A percentile compares a stretch with the other conserved stretches of the same genome.
Conservation (phyloP, 2,329 filamentous ascomycete genomes). For the Colletotrichum sp. region DNA sequence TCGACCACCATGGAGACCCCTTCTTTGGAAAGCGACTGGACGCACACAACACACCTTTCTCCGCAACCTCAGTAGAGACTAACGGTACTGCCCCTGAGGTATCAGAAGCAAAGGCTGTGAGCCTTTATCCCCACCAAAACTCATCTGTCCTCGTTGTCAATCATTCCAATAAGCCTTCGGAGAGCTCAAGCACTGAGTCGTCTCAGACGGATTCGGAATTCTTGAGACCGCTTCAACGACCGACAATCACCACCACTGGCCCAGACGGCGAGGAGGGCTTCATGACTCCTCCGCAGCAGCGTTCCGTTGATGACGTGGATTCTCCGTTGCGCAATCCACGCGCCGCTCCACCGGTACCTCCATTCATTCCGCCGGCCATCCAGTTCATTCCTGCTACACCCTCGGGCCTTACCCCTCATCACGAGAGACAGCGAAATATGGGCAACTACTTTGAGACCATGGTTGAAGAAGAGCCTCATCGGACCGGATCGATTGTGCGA, state of each 20-base stretch:
- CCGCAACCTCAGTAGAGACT: conserved; percentile 65
- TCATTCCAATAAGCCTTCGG: conserved; percentile 56
- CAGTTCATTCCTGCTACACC: conserved; percentile 69
- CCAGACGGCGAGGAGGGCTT: conserved; percentile 44
- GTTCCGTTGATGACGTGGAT: conserved; percentile 59
- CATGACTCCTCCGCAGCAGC: conserved; percentile 57
- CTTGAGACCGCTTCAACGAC: conserved; percentile 30
- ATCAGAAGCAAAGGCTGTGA: conserved; percentile 66
- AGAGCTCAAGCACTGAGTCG: conserved; percentile 46
- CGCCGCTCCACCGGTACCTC: conserved; percentile 53
- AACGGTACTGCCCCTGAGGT: conserved; percentile 66
- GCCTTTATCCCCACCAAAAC: conserved; percentile 69
- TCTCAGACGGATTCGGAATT: conserved; percentile 30
- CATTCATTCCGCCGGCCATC: conserved; percentile 55
- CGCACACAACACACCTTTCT: conserved; percentile 66
- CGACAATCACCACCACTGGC: conserved; percentile 42
- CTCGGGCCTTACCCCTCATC: conserved; percentile 60
- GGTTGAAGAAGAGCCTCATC: conserved; percentile 45
- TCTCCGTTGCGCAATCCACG: conserved; percentile 68
- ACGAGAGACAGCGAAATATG: conserved; percentile 55
- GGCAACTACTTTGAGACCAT: conserved; percentile 60
- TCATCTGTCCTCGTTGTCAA: conserved; percentile 67
- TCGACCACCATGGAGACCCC: conserved; percentile 59
- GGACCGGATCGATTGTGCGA: conserved; percentile 56
- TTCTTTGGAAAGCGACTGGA: conserved; percentile 58